Base-by-base conservation (phyloP, 139 green algal species). In the Chlamydomonas schloesseri region DNA sequence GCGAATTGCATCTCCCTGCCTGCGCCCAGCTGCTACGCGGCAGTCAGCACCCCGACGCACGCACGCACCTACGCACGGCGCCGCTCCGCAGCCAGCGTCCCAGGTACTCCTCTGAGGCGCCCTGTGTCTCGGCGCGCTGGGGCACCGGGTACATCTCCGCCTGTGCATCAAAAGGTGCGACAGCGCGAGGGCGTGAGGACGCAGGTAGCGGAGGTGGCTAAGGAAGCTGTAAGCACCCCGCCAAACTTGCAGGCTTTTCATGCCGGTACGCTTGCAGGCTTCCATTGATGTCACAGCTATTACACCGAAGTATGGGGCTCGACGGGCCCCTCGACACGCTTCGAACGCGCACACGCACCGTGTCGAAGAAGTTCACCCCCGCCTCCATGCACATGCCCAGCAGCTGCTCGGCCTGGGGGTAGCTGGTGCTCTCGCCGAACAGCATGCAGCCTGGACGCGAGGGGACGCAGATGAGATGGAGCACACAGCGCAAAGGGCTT, bases 131-230 rank as follows among this genome's bases (percentile, higher is more conserved):
- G 0, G 89, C 88, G 3, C 81, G 73, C 75, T 92, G 89, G 0
- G 89, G 89, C 47, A 99, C 96, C 0, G 97, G 97, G 87, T 99
- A 99, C 96, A 98, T 98, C 88, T 98, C 96, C 36, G 97, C 73
- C 68, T 87, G 58, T 3, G 37, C 42, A 50, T n/a, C n/a, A n/a
- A n/a, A n/a, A n/a, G n/a, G 42, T 50, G 42, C 42, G 42, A 50
- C 42, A 50, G 42, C 42, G n/a, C n/a, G n/a, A n/a, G n/a, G n/a
- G n/a, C n/a, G n/a, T n/a, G n/a, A n/a, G n/a, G n/a, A n/a, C n/a
- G n/a, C n/a, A n/a, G n/a, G n/a, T n/a, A n/a, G n/a, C n/a, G n/a
- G n/a, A n/a, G n/a, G n/a, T n/a, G n/a, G n/a, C n/a, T n/a, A n/a
- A n/a, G n/a, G n/a, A n/a, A n/a, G n/a, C n/a, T n/a, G n/a, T n/a